Evolutionary conservation across 805 yeast species (phyloP).

Genomic region (Sugiyamaella boreocaroliniensis): DNA sequence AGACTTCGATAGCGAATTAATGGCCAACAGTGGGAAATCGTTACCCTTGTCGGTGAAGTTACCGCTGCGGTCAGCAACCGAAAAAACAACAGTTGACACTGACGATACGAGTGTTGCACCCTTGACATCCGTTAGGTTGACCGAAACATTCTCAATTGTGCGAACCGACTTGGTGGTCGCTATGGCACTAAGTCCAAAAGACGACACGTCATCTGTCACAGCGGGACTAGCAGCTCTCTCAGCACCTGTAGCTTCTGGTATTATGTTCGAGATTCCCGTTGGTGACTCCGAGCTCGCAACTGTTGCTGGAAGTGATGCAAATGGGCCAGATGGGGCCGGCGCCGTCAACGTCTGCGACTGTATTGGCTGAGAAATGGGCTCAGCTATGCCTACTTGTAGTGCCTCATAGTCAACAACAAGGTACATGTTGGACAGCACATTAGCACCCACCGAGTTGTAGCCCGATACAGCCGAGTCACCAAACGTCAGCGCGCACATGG

Average conservation of each 20-base stretch:
- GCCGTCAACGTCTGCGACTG: neutral
- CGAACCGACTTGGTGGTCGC: neutral
- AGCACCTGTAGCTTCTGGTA: neutral
- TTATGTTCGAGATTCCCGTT: too few species aligned
- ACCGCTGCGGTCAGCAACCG: constrained; percentile 1
- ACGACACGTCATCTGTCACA: neutral
- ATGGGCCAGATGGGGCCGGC: neutral
- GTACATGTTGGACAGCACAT: constrained; percentile 18
- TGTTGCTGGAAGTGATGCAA: neutral
- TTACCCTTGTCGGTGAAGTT: constrained; percentile 4
- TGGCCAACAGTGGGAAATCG: constrained; percentile 12
- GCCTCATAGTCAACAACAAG: constrained; percentile 19
- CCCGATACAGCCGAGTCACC: constrained; percentile 15
- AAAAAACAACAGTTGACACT: neutral
- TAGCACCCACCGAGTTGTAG: constrained; percentile 18
- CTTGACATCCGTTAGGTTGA: constrained; percentile 6
- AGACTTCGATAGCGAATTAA: neutral
- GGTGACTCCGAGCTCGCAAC: neutral
- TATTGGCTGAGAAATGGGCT: constrained; percentile 5
- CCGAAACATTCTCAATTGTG: neutral
- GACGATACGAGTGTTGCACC: constrained; percentile 1
- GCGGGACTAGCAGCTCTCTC: neutral
- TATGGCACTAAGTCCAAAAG: neutral
- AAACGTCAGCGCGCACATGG: constrained; percentile 20
- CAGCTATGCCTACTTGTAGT: constrained; percentile 19